Base-by-base conservation (phyloP, 768 basidiomycete species). In the Boletales sp. region DNA sequence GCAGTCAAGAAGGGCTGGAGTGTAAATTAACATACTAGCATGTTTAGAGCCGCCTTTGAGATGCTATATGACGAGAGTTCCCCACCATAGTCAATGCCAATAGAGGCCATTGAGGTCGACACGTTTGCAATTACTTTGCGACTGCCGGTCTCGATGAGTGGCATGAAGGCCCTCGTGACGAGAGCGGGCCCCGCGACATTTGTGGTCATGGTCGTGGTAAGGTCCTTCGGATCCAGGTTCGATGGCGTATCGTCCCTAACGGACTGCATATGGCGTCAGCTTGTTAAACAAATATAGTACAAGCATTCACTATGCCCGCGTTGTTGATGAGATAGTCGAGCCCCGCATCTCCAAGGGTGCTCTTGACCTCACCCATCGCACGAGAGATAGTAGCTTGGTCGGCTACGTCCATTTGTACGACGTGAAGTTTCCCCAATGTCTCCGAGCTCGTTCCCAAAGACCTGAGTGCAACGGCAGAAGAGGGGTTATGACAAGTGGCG, bases 311-410 rank as follows among this genome's bases (percentile, higher is more conserved):
- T 32, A 71, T 54, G 0, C 59, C 72, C 3, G 72, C 71, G 44
- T 72, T 73, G 59, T 73, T 75, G 49, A 72, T 52, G 18, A 75
- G 59, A 44, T 71, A 74, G 56, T 75, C 70, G 8, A 74, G 54
- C 11, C 72, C 70, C 2, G 43, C 28, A 18, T 34, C 40, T 2
- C 40, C 37, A 8, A 59, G 45, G 34, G 54, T 54, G 19, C 44
- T 36, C 46, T 57, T 35, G 56, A 57, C 61, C n/a, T 67, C 63
- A 8, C 50, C 35, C 34, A 21, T 48, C 14, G 48, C 58, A 32
- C 19, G 35, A 35, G 53, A 44, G 48, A 73, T 69, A 37, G 67
- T 67, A 11, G 46, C 47, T 37, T 62, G 48, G 50, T 67, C 62
- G 3, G 52, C 53, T 10, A 69, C 59, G 48, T 74, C 73, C 43